Percentiles rank a stretch among this genome's conserved stretches.
Evolutionary conservation across 148 eudicot genomes (phyloP).

Genomic region (Euryodendron excelsum): DNA sequence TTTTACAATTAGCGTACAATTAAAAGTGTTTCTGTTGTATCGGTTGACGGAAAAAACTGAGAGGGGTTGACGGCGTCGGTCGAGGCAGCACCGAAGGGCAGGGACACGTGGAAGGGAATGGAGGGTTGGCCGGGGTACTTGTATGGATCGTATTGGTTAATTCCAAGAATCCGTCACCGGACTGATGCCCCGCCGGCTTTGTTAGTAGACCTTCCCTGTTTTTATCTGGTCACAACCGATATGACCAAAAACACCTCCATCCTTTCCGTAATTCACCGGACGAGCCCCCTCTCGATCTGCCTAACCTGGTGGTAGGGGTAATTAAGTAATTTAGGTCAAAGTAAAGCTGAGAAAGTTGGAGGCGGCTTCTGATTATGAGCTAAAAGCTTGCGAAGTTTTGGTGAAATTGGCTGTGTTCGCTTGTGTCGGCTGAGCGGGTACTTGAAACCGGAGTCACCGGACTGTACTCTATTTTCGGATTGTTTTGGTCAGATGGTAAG

Average conservation of each 20-base stretch:
- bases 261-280: neutral
- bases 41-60: constrained; percentile 33
- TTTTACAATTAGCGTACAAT: neutral
- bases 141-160: neutral
- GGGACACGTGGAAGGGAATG: constrained; percentile 23
- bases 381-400: too few species aligned
- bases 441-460: too few species aligned
- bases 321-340: neutral
- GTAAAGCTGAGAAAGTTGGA: neutral
- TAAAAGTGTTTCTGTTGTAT: neutral
- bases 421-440: too few species aligned
- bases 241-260: neutral
- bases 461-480: too few species aligned
- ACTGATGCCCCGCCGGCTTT: constrained; percentile 12
- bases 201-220: neutral
- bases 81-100: neutral
- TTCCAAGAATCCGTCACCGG: constrained; percentile 15
- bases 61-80: constrained; percentile 29
- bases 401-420: too few species aligned
- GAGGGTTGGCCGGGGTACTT: neutral
- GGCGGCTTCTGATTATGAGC: constrained; percentile 2
- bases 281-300: too few species aligned
- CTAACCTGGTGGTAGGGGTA: too few species aligned
- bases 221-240: neutral
- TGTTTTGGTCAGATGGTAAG: too few species aligned